Evolutionary conservation across 345 rosid species (phyloP).

Genomic region (Euclidium syriacum): DNA sequence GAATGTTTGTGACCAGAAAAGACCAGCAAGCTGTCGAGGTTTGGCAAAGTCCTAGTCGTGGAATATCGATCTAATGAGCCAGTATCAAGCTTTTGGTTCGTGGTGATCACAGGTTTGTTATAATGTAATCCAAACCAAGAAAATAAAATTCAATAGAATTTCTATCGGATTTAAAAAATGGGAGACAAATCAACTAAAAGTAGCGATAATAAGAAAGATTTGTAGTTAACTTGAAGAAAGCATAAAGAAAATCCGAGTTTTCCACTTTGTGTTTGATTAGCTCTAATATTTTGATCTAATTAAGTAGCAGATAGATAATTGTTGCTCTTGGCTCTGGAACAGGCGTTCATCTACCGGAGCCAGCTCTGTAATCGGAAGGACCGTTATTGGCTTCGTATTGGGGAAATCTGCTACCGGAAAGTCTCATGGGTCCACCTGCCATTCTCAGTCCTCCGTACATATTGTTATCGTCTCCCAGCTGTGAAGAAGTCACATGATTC

Average conservation of each 20-base stretch:
- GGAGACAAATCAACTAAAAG: not conserved
- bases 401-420: not conserved
- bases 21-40: slow-evolving; percentile 76
- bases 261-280: not conserved
- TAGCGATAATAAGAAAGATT: not conserved
- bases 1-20: slow-evolving; percentile 68
- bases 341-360: slow-evolving; percentile 15
- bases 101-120: not conserved
- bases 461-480: slow-evolving; percentile 18
- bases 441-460: slow-evolving; percentile 10
- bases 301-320: not conserved
- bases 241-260: not conserved
- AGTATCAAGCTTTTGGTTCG: not conserved
- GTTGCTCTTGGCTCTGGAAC: not conserved
- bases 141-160: too few relatives aligned
- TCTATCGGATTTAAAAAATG: too few relatives aligned
- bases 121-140: not conserved
- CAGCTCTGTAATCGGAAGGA: slow-evolving; percentile 7
- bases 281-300: not conserved
- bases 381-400: not conserved
- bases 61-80: slow-evolving; percentile 14
- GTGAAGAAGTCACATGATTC: slow-evolving; percentile 6
- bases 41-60: slow-evolving; percentile 68
- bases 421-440: slow-evolving; percentile 16
- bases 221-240: not conserved